Evolutionary conservation across 2,329 filamentous ascomycete genomes (phyloP).

Genomic region (Madurella mycetomatis): DNA sequence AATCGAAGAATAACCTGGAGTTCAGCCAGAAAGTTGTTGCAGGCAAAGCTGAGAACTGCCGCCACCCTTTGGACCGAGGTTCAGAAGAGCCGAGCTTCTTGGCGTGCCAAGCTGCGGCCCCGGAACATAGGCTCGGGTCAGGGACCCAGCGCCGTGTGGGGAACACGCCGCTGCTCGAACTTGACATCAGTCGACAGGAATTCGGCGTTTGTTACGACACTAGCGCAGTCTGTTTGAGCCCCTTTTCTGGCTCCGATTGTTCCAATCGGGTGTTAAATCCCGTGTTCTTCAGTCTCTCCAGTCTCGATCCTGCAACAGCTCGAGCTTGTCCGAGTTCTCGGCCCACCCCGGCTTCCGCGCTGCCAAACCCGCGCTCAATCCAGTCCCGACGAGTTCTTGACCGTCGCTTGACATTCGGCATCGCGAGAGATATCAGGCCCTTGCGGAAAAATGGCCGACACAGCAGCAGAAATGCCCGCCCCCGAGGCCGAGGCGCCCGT

Average conservation of each 20-base stretch:
- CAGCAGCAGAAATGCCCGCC: conserved; percentile 7
- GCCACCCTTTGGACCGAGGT: conserved; percentile 12
- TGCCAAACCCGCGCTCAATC: neutral
- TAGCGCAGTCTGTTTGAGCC: neutral
- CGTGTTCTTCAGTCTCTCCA: neutral
- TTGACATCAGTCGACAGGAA: neutral
- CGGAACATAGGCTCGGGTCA: conserved; percentile 1
- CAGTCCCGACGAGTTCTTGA: neutral
- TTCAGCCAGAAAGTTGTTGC: no score
- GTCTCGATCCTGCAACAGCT: neutral
- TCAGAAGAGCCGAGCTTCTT: conserved; percentile 12
- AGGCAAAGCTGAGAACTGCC: neutral
- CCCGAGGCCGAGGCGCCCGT: conserved; percentile 7
- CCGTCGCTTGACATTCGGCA: neutral
- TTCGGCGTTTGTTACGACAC: neutral
- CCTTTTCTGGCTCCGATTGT: neutral
- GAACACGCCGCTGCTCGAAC: neutral
- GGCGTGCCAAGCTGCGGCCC: neutral
- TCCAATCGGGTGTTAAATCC: conserved; percentile 4
- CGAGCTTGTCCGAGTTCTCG: neutral
- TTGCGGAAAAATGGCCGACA: conserved; percentile 11
- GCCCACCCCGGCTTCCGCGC: neutral
- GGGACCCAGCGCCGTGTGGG: neutral
- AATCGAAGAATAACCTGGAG: no score
- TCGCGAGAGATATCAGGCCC: neutral